Evolutionary conservation across 2,329 filamentous ascomycete genomes (phyloP), one percentile per base, ranked within the genome.

Genomic region (Fusarium metavorans): DNA sequence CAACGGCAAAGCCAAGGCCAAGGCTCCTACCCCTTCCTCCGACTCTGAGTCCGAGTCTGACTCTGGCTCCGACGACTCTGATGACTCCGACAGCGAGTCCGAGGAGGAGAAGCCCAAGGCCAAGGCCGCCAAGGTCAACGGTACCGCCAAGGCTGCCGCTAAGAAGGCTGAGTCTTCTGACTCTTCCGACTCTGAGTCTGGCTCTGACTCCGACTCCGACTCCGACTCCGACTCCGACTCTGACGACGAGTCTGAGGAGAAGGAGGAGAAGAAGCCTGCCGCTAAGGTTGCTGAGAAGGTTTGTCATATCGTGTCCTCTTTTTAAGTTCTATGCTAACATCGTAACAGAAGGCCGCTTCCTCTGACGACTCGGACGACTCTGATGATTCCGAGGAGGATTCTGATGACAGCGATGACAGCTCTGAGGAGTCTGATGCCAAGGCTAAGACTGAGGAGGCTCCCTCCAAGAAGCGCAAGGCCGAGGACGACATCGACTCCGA

Each of bases 401-500:
- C 75, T 43, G 68, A 75, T 64, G 72, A 69, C 68, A 74, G 71
- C 35, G 71, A 73, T 30, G 80, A 82, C 52, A 82, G 81, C 77
- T 82, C 81, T 20, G 81, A 81, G 32, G 76, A 82, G 66, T 83
- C 82, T 50, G 79, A 82, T 35, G 63, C 75, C 32, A 81, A 84
- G 67, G 82, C 82, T 32, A 81, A 82, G 76, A 80, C 81, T 45
- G 81, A 84, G 57, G 81, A 83, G 54, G 77, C 82, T 56, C 83
- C 86, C 63, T 82, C 84, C 72, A 86, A 87, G 82, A 84, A 87
- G 83, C 84, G 83, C 76, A 84, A 87, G 84, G 84, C 83, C 66
- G 87, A 88, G 75, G 86, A 88, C 54, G 82, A 84, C 64, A 85
- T 87, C 67, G 83, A 85, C 35, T 67, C 74, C 63, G 84, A 88